Base-by-base conservation (phyloP, 129 eudicot genomes). In the Pittosporum tobira region DNA sequence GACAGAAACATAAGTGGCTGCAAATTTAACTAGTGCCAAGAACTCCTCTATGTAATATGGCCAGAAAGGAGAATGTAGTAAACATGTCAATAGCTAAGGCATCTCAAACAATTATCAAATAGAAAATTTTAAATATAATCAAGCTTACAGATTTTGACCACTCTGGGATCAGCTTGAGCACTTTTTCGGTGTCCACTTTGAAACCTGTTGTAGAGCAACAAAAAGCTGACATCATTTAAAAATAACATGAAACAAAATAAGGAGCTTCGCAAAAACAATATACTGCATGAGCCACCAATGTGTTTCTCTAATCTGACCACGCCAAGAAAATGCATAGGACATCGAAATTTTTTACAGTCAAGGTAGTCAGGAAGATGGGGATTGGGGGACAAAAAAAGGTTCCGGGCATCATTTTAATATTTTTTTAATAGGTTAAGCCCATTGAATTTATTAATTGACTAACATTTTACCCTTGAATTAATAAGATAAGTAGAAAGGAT, bases 141-240 rank as follows among this genome's bases (percentile, higher is more conserved):
- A 38, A 73, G 65, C 94, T 88, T 79, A 88, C 97, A 62, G 71
- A 50, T 65, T 72, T 74, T 45, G 97, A 67, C 93, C 93, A 89
- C 61, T 82, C 81, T 12, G 97, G 81, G 60, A 85, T 79, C 48
- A 89, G 63, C 93, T 81, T 84, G 64, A 89, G 76, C 62, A 89
- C 77, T 61, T 23, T 73, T 54, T 85, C 94, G 68, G 62, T 61
- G 60, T 81, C 96, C 61, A 79, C 19, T 47, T 72, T 68, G 29
- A 51, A 53, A 27, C 76, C 84, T 77, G 48, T 70, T 57, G 55
- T 47, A 54, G 48, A 26, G 24, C 19, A 55, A 22, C 22, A 45
- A 31, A 15, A 51, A 0, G n/a, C n/a, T 11, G 19, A 24, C 14
- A 9, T 12, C 15, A 31, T 4, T 43, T 59, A 60, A 42, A 20